Evolutionary conservation across 768 basidiomycete genomes (phyloP).

Genomic region (Russula griseocarnosa): DNA sequence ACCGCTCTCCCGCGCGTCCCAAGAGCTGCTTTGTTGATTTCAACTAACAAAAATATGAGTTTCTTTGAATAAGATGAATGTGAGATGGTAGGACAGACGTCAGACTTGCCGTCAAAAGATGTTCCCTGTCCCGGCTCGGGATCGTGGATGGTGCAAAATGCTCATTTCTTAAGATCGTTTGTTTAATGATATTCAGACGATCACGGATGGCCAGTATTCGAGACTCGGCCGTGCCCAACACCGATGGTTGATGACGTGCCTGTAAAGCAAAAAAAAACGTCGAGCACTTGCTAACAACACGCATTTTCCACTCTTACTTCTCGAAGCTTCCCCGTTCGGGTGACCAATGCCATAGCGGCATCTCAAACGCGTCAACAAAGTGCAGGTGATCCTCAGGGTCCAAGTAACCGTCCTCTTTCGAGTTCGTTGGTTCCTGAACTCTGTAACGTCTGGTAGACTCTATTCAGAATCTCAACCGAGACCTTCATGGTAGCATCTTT

Average conservation of each 20-base stretch:
- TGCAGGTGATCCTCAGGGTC: conserved; percentile 80
- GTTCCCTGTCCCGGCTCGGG: conserved; percentile 81
- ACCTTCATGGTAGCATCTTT: conserved; percentile 82
- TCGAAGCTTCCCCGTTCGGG: conserved; percentile 82
- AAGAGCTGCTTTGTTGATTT: conserved; percentile 95
- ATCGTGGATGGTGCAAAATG: conserved; percentile 96
- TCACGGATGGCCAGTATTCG: conserved; percentile 78
- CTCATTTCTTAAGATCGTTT: conserved; percentile 91
- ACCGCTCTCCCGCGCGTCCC: conserved; percentile 83
- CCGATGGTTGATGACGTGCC: conserved; percentile 53
- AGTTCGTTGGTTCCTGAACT: conserved; percentile 50
- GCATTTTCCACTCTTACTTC: conserved; percentile 47
- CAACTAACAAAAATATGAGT: conserved; percentile 46
- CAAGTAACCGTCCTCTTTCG: conserved; percentile 56
- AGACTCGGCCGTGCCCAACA: conserved; percentile 83
- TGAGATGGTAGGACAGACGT: not conserved
- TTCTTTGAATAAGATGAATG: conserved; percentile 11
- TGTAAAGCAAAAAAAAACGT: conserved; percentile 33
- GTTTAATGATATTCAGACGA: conserved; percentile 84
- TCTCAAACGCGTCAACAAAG: conserved; percentile 88
- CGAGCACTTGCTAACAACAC: not conserved
- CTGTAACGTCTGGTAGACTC: conserved; percentile 74
- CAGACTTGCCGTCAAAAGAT: conserved; percentile 74
- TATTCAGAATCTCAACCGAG: conserved; percentile 56
- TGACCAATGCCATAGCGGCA: conserved; percentile 94